Evolutionary conservation across 768 basidiomycete genomes (phyloP).

Genomic region (Phlebiopsis gigantea): DNA sequence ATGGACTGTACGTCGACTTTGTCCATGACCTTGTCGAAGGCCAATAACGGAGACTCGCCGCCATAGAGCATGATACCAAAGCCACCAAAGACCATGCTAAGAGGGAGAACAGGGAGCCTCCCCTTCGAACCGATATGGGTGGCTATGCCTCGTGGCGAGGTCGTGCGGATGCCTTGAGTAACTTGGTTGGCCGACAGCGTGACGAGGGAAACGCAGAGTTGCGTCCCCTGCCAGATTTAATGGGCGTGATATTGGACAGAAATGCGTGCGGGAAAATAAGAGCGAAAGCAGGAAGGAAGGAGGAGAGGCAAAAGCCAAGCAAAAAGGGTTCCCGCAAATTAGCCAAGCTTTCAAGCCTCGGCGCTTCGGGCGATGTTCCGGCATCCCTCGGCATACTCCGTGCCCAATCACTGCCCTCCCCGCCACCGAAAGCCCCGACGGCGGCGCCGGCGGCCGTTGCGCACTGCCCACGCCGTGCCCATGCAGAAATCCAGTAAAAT

Average conservation of each 20-base stretch:
- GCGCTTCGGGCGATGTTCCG: conserved; percentile 3
- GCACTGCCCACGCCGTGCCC: background rate
- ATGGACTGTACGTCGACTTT: conserved; percentile 66
- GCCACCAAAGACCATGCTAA: conserved; percentile 25
- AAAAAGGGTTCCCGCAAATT: conserved; percentile 5
- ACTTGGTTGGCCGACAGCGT: conserved; percentile 18
- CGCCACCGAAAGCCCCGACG: conserved; percentile 1
- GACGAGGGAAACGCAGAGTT: conserved; percentile 19
- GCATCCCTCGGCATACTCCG: background rate
- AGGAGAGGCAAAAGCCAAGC: conserved; percentile 8
- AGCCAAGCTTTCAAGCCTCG: background rate
- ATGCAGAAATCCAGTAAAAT: background rate
- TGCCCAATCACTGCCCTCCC: background rate
- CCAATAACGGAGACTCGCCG: conserved; percentile 46
- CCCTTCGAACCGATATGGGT: conserved; percentile 27
- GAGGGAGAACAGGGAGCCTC: conserved; percentile 48
- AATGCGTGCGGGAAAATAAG: background rate
- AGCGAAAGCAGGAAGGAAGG: background rate
- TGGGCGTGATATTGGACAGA: background rate
- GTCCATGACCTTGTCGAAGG: conserved; percentile 40
- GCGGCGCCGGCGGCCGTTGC: background rate
- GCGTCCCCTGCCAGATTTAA: conserved; percentile 19
- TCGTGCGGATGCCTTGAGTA: conserved; percentile 8
- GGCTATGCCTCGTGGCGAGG: conserved; percentile 20
- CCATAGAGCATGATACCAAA: conserved; percentile 42